Evolutionary conservation across 2,329 filamentous ascomycete genomes (phyloP), one percentile per base, ranked within the genome.

Genomic region (Aspergillus brasiliensis): DNA sequence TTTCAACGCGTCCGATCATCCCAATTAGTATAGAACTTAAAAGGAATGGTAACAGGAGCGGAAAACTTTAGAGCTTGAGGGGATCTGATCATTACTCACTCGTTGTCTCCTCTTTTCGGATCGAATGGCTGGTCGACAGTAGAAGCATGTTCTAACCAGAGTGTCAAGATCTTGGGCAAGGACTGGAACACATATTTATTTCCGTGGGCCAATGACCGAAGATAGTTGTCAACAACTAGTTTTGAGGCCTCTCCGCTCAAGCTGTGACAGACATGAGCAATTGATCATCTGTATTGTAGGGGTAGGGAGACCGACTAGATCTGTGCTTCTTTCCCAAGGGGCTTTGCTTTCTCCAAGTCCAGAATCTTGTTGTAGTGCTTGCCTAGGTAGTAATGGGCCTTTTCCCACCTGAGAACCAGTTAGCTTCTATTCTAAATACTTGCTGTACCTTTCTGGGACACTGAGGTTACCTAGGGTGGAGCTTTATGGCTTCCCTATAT

Each of bases 181-280:
- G 93, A 97, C 75, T 98, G 93, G 70, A 97, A 96, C 46, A 97
- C 86, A 75, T 98, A 97, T 77, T 98, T 99, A 49, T 92, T 95
- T 31, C 95, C 95, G 66, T 89, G 94, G 27, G 88, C 87, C 47
- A 97, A 84, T 2, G 93, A 96, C 27, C 94, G 87, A 47, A 97
- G 82, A 70, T 96, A 97, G 72, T 96, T 97, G 70, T 97, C 92
- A 65, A 98, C 91, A 37, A 99, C 91, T 15, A 97, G 83, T 71
- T 93, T 92, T 2, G 92, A 88, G 19, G 89, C 86, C 73, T 97
- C 93, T 40, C 95, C 96, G 10, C 86, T 91, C 57, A 95, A 78
- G 68, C 78, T 80, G 63, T 23, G 70, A 79, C 11, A 74, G 48
- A 49, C 63, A 25, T 75, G 67, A 62, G 65, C 54, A 25, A 56